Base-by-base conservation (phyloP, 2,329 filamentous ascomycete genomes). In the Colletotrichum cordylinicola region DNA sequence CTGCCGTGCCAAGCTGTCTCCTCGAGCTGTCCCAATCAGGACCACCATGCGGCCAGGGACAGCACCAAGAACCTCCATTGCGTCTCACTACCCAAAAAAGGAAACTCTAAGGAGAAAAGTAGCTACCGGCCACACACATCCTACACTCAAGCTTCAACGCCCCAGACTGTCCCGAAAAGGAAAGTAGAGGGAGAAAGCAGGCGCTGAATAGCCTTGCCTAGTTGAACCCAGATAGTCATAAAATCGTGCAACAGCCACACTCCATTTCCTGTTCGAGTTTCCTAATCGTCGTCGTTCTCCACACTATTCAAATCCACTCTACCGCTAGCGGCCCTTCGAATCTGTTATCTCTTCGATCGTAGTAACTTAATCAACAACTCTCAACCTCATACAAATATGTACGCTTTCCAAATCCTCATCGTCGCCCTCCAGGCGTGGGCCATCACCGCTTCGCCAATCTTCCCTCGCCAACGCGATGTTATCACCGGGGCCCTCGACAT, bases 381-480 rank as follows among this genome's bases (percentile, higher is more conserved):
- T 39, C 37, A 29, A 29, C 9, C 16, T 24, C 9, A 37, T 24
- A 16, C 10, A 43, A 73, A 73, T 29, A 74, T 76, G 70, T 39
- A 65, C 48, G 65, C 35, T 7, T 31, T 72, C 7, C 58, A 48
- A 29, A 18, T 76, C n/a, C 58, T 76, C 56, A 29, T 61, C 29
- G 70, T 65, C 58, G 64, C 74, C 48, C 70, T 76, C 27, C 70
- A 76, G 64, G 70, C 65, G 70, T 76, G 65, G 74, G 74, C 64
- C 56, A 74, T 76, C 58, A 18, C 74, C 58, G 74, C 74, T 21
- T 56, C 64, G 6, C 74, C 74, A 12, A 39, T 69, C 15, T 15
- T 74, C 33, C n/a, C 62, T 16, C 70, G 74, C 16, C 70, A 76
- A 31, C 15, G 8, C n/a, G 58, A 74, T 18, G 61, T 52, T 33